Evolutionary conservation across 2,329 filamentous ascomycete species (phyloP).

Genomic region (Xylaria sp.): DNA sequence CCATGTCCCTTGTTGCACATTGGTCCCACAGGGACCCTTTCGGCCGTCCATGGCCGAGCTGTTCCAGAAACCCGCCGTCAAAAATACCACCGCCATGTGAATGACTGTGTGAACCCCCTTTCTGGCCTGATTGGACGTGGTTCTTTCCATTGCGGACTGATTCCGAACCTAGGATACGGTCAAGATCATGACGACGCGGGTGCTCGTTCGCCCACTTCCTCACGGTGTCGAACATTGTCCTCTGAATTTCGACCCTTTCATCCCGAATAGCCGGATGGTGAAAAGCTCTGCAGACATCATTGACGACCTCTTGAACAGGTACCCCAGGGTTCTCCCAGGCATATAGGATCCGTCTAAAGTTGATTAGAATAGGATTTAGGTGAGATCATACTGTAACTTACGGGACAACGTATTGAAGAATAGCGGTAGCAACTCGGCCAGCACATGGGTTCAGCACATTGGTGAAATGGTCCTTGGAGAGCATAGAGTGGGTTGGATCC

Average conservation of each 20-base stretch:
- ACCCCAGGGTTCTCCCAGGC: constrained; percentile 91
- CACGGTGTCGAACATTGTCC: constrained; percentile 87
- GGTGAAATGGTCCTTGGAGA: constrained; percentile 85
- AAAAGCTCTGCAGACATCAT: constrained; percentile 82
- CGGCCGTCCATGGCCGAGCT: constrained; percentile 62
- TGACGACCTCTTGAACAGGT: constrained; percentile 79
- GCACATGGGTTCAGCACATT: constrained; percentile 79
- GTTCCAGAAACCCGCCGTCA: constrained; percentile 45
- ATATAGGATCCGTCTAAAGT: constrained; percentile 73
- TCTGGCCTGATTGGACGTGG: constrained; percentile 58
- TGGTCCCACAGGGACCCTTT: constrained; percentile 66
- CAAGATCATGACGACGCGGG: constrained; percentile 69
- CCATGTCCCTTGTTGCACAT: constrained; percentile 63
- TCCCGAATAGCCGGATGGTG: constrained; percentile 88
- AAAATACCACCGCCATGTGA: constrained; percentile 49
- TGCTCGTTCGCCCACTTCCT: constrained; percentile 78
- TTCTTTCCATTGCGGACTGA: constrained; percentile 85
- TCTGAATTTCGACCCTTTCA: constrained; percentile 77
- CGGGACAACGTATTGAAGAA: constrained; percentile 87
- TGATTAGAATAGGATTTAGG: constrained; percentile 29
- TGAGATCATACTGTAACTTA: constrained; percentile 47
- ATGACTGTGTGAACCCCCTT: constrained; percentile 43
- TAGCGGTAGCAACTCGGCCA: constrained; percentile 73
- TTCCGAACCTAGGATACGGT: constrained; percentile 78
- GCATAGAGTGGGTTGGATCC: constrained; percentile 81